Conservation (phyloP, 805 yeast species). For the Monosporozyma aquatica region DNA sequence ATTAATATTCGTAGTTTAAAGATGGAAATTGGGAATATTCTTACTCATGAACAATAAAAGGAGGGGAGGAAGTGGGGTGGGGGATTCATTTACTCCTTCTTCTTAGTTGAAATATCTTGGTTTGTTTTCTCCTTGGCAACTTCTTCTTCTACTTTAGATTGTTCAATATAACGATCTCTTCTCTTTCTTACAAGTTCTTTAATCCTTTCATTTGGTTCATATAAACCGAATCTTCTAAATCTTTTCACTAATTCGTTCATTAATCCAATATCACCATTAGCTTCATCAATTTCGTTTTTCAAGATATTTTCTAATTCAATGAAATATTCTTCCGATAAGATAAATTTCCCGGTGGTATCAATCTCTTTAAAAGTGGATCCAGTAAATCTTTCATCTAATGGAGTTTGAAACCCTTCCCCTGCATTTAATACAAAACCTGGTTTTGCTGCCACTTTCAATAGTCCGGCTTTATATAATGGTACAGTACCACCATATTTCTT, state of each 20-base stretch:
- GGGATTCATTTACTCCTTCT: not conserved
- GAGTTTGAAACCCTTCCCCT: slow-evolving; percentile 81
- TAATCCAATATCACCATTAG: slow-evolving; percentile 31
- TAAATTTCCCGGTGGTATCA: slow-evolving; percentile 36
- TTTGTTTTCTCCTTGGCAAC: not conserved
- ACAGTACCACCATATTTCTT: slow-evolving; percentile 66
- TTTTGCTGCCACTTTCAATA: slow-evolving; percentile 46
- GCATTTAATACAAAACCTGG: slow-evolving; percentile 55
- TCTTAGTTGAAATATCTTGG: not conserved
- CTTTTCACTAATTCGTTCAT: slow-evolving; percentile 41
- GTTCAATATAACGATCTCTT: slow-evolving; percentile 18
- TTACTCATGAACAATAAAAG: too few species aligned
- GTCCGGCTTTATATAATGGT: slow-evolving; percentile 65
- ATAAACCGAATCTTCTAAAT: slow-evolving; percentile 60
- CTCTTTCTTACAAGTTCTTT: slow-evolving; percentile 21
- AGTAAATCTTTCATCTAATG: slow-evolving; percentile 33
- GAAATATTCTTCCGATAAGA: slow-evolving; percentile 47
- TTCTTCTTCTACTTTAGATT: slow-evolving; percentile 1
- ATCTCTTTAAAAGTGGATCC: slow-evolving; percentile 32
- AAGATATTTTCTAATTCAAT: slow-evolving; percentile 41
- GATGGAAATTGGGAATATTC: too few species aligned
- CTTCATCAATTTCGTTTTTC: slow-evolving; percentile 32
- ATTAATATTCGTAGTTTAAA: not conserved
- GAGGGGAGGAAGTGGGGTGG: not conserved
- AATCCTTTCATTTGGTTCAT: slow-evolving; percentile 36